Conservation (phyloP, 2,329 filamentous ascomycete species). For the Hypoxylon sp. region DNA sequence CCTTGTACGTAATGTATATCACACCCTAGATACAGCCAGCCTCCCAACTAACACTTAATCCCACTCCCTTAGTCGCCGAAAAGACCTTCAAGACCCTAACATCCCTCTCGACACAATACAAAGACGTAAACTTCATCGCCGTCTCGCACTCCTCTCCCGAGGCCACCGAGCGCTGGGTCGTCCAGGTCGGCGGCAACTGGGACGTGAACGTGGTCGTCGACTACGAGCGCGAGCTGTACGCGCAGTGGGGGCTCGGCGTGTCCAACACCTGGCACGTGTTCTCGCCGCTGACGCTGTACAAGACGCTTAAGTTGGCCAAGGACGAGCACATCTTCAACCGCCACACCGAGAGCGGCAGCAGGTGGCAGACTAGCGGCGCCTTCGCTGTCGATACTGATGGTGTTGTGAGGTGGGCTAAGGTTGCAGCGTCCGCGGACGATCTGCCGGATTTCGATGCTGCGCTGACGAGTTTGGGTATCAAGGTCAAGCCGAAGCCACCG, state of each 20-base stretch:
- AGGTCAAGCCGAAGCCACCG: conserved; percentile 60
- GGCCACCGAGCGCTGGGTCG: conserved; percentile 71
- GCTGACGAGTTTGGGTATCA: conserved; percentile 61
- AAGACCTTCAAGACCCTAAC: conserved; percentile 73
- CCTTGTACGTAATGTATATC: conserved; percentile 69
- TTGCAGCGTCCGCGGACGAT: conserved; percentile 66
- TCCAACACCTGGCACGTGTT: conserved; percentile 74
- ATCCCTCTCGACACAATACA: conserved; percentile 65
- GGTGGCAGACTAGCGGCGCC: conserved; percentile 78
- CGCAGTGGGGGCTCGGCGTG: conserved; percentile 75
- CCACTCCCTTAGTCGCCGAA: conserved; percentile 71
- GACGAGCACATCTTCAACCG: conserved; percentile 77
- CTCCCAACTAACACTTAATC: neutral
- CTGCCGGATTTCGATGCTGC: conserved; percentile 68
- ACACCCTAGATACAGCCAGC: neutral
- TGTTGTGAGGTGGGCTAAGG: conserved; percentile 66
- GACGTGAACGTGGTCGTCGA: conserved; percentile 74
- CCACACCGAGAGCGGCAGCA: conserved; percentile 74
- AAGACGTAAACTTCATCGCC: conserved; percentile 70
- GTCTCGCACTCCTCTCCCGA: conserved; percentile 71
- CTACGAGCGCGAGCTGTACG: conserved; percentile 71
- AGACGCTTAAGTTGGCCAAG: conserved; percentile 70
- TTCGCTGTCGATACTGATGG: conserved; percentile 72
- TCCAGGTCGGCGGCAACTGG: conserved; percentile 69
- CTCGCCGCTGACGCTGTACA: conserved; percentile 70